A percentile compares a stretch with the other conserved stretches of the same genome.
These are phyloP conservation scores for Aspergillus sp. DNA, from an alignment of 2,329 filamentous ascomycete genomes.

Conservation along the genomic window DNA sequence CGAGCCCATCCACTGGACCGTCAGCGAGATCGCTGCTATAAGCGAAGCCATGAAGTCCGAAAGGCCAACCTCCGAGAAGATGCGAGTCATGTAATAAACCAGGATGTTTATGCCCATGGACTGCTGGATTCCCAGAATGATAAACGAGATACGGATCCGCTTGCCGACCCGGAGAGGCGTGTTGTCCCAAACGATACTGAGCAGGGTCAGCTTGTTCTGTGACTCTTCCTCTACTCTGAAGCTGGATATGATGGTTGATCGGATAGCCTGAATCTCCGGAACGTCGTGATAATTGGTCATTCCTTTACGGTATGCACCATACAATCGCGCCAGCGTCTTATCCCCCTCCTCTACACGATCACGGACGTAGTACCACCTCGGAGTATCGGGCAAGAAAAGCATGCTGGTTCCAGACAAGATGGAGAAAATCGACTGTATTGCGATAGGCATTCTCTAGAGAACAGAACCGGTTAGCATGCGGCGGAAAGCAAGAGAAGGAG, in stretches of 20 bases:
- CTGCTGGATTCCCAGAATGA: slow-evolving; percentile 29
- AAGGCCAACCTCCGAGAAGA: slow-evolving; percentile 30
- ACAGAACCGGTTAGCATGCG: not conserved
- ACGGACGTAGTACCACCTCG: slow-evolving; percentile 33
- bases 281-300: not conserved
- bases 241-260: not conserved
- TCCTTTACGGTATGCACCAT: not conserved
- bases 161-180: slow-evolving; percentile 36
- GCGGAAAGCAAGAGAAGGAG: not conserved
- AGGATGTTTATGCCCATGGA: slow-evolving; percentile 35
- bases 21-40: not conserved
- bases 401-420: slow-evolving; percentile 26
- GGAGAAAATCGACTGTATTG: slow-evolving; percentile 31
- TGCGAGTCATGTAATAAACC: slow-evolving; percentile 33
- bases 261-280: not conserved
- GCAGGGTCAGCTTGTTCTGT: not conserved
- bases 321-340: slow-evolving; percentile 3
- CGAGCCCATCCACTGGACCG: not conserved
- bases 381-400: slow-evolving; percentile 29
- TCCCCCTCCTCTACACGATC: not conserved
- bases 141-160: slow-evolving; percentile 38
- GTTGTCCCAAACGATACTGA: slow-evolving; percentile 30
- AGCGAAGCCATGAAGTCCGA: slow-evolving; percentile 20
- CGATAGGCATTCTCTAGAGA: slow-evolving; percentile 14
- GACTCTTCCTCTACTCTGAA: not conserved